Evolutionary conservation across 768 basidiomycete species (phyloP).

Genomic region (Pisolithus albus): DNA sequence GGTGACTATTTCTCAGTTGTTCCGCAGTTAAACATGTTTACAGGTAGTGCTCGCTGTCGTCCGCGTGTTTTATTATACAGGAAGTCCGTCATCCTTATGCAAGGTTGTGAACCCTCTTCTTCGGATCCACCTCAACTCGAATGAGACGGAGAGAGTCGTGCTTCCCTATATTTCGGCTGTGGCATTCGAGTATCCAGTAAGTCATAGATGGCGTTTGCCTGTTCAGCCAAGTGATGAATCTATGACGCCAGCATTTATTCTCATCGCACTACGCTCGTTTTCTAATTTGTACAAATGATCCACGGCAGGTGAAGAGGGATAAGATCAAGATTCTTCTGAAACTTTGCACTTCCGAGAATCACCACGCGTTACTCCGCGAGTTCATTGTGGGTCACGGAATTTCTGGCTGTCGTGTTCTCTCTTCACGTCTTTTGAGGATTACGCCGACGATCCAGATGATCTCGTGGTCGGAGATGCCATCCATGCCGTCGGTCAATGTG

Average conservation of each 20-base stretch:
- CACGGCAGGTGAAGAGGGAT: slow-evolving; percentile 55
- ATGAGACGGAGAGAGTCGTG: slow-evolving; percentile 71
- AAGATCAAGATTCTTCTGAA: slow-evolving; percentile 73
- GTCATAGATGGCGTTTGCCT: slow-evolving; percentile 18
- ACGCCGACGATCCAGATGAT: slow-evolving; percentile 73
- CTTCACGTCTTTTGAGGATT: slow-evolving; percentile 47
- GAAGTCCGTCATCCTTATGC: slow-evolving; percentile 45
- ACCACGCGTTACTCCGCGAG: slow-evolving; percentile 68
- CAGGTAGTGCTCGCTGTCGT: slow-evolving; percentile 78
- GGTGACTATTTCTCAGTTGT: background rate
- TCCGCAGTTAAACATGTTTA: background rate
- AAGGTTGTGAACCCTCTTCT: slow-evolving; percentile 69
- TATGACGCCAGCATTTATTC: slow-evolving; percentile 39
- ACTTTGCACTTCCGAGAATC: slow-evolving; percentile 60
- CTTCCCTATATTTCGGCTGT: slow-evolving; percentile 65
- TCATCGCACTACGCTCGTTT: slow-evolving; percentile 57
- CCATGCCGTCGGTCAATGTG: slow-evolving; percentile 71
- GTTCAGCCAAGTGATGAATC: background rate
- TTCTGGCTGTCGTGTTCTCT: background rate
- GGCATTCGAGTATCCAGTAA: slow-evolving; percentile 59
- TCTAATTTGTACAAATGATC: slow-evolving; percentile 63
- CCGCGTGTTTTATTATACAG: slow-evolving; percentile 69
- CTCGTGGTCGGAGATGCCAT: slow-evolving; percentile 66
- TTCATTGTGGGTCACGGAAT: slow-evolving; percentile 56
- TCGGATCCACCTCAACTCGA: slow-evolving; percentile 58